Conservation (phyloP, 2,329 filamentous ascomycete species). For the Colletotrichum neosansevieriae region DNA sequence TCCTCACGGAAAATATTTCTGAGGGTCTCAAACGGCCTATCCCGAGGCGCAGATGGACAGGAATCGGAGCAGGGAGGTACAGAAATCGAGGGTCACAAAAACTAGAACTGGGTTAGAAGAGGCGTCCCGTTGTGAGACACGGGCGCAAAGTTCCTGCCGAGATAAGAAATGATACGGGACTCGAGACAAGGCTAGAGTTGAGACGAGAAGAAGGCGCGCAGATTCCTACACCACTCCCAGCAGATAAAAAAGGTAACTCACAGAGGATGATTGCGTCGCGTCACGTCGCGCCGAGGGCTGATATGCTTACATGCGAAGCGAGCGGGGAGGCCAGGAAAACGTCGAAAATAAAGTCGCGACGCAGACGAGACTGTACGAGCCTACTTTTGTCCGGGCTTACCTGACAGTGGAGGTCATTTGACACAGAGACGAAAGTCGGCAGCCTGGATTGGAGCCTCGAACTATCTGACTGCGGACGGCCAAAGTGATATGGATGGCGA, state of each 20-base stretch:
- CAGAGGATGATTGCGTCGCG: neutral
- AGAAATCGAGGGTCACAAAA: conserved; percentile 17
- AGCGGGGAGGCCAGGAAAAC: neutral
- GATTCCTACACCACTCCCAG: neutral
- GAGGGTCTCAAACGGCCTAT: neutral
- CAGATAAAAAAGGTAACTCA: neutral
- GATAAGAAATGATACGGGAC: neutral
- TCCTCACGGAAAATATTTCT: neutral
- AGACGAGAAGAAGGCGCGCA: neutral
- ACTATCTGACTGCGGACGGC: neutral
- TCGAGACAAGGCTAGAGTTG: neutral
- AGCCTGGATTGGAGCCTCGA: no score
- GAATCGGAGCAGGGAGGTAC: conserved; percentile 15
- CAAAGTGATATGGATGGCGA: neutral
- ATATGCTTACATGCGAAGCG: neutral
- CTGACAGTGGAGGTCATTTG: no score
- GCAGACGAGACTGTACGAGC: neutral
- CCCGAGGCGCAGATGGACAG: neutral
- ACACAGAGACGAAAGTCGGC: no score
- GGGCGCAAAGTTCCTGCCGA: neutral
- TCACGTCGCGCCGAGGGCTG: neutral
- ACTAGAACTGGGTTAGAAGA: conserved; percentile 15
- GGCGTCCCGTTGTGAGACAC: conserved; percentile 34
- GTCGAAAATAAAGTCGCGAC: neutral
- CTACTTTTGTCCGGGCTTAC: no score